A percentile compares a stretch with the other conserved stretches of the same genome.
phyloP scores from a whole-genome alignment of 176 grass and related monocot genomes.

The Bothriochloa decipiens region DNA sequence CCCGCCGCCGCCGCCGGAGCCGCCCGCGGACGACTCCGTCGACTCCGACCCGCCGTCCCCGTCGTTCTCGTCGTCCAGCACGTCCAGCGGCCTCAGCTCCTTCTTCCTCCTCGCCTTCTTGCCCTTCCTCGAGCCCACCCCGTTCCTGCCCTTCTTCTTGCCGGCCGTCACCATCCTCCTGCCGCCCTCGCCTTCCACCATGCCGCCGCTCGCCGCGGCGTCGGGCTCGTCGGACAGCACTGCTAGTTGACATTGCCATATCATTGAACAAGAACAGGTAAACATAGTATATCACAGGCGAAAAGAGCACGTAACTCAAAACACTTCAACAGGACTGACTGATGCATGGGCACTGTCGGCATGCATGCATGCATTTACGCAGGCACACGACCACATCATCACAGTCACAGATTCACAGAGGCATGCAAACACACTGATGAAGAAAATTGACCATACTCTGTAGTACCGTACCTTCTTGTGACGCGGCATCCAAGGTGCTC shows the following conservation, averaged over 20 bases:
- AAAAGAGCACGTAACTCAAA: too few relatives aligned
- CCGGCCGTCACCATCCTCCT: conserved; percentile 35
- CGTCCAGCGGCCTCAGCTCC: conserved; percentile 50
- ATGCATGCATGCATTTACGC: not conserved
- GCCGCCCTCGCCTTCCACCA: conserved; percentile 44
- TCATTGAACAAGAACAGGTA: not conserved
- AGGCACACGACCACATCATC: not conserved
- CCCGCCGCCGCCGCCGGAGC: conserved; percentile 22
- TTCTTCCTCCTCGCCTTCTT: conserved; percentile 55
- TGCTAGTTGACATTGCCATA: not conserved
- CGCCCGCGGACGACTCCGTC: conserved; percentile 63
- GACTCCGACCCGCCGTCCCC: conserved; percentile 60
- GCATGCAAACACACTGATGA: too few relatives aligned
- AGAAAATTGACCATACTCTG: not conserved
- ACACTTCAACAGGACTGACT: too few relatives aligned
- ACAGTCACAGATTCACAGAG: not conserved
- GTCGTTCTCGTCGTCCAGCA: conserved; percentile 45
- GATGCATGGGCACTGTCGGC: not conserved
- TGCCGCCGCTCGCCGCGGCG: conserved; percentile 36
- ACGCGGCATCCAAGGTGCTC: conserved; percentile 65
- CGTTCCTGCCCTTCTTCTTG: conserved; percentile 54
- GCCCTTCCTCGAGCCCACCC: conserved; percentile 22
- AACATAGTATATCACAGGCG: not conserved
- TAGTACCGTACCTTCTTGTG: conserved; percentile 79
- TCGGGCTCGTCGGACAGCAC: conserved; percentile 65